phyloP scores from a whole-genome alignment of 2,329 filamentous ascomycete genomes.

The Sporothrix globosa region DNA sequence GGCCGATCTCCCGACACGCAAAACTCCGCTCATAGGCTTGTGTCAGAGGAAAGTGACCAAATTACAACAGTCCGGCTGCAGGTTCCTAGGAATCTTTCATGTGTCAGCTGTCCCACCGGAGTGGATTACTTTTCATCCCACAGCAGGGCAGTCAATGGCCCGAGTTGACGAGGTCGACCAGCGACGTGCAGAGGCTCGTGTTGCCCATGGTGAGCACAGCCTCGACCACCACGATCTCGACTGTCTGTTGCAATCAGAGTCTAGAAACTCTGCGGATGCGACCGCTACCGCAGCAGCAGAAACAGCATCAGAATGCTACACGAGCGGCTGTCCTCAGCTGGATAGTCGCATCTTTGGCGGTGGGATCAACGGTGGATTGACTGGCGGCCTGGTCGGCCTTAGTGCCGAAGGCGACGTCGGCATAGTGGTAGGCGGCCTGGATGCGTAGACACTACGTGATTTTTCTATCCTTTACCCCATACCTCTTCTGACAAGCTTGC shows the following conservation, averaged over 20 bases:
- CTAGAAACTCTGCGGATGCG: too few relatives aligned
- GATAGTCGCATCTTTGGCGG: conserved; percentile 54
- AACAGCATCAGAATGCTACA: conserved; percentile 39
- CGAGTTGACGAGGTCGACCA: not conserved
- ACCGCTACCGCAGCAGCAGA: not conserved
- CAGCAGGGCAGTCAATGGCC: not conserved
- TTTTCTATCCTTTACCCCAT: too few relatives aligned
- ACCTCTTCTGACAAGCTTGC: not conserved
- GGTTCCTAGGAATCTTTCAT: not conserved
- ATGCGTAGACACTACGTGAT: not conserved
- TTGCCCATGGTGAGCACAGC: not conserved
- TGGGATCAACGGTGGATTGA: conserved; percentile 54
- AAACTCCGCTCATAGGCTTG: not conserved
- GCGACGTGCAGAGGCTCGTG: not conserved
- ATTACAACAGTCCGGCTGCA: too few relatives aligned
- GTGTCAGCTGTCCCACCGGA: not conserved
- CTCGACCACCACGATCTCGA: not conserved
- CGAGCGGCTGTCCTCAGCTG: conserved; percentile 53
- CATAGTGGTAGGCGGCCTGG: conserved; percentile 42
- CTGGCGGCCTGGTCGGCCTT: conserved; percentile 54
- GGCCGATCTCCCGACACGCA: not conserved
- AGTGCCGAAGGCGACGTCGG: conserved; percentile 56
- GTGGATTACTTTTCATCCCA: not conserved
- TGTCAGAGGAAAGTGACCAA: not conserved
- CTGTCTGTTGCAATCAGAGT: not conserved